A percentile compares a stretch with the other conserved stretches of the same genome.
Conservation (phyloP, 768 basidiomycete genomes). For the Exidia glandulosa region DNA sequence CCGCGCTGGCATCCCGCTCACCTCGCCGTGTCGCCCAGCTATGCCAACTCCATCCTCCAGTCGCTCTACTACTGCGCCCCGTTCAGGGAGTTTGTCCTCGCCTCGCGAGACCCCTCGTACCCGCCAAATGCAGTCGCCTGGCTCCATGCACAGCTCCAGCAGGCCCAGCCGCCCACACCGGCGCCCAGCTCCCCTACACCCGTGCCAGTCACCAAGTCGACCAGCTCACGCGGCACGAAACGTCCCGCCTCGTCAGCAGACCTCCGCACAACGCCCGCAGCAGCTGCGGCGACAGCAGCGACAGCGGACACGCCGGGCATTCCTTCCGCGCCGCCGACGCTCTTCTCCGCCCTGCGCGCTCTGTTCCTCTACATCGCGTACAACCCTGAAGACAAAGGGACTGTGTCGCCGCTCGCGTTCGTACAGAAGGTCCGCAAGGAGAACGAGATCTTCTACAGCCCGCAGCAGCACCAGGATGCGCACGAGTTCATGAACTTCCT, state of each 20-base stretch:
- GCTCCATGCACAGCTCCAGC: constrained; percentile 14
- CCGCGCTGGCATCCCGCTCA: constrained; percentile 10
- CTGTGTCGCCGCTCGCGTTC: constrained; percentile 81
- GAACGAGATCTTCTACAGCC: constrained; percentile 83
- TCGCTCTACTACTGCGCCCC: constrained; percentile 92
- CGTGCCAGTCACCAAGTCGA: constrained; percentile 16
- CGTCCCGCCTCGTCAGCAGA: constrained; percentile 2
- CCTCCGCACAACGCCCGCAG: not conserved
- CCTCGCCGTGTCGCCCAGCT: constrained; percentile 37
- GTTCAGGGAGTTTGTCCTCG: constrained; percentile 84
- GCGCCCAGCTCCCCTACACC: constrained; percentile 18
- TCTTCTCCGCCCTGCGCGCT: constrained; percentile 90
- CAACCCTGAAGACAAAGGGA: constrained; percentile 70
- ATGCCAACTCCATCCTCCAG: constrained; percentile 98
- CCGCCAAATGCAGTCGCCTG: constrained; percentile 24
- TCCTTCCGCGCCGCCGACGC: constrained; percentile 53
- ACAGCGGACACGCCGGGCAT: constrained; percentile 33
- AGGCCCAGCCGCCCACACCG: constrained; percentile 18
- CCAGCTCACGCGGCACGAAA: not conserved
- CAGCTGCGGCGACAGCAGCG: not conserved
- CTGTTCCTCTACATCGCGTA: constrained; percentile 75
- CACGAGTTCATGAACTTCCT: constrained; percentile 96
- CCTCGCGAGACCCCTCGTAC: constrained; percentile 42
- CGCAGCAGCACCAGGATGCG: constrained; percentile 88
- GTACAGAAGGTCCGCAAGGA: constrained; percentile 88